phyloP scores from a whole-genome alignment of 306 rosid genomes.

The Cucumis melo region DNA sequence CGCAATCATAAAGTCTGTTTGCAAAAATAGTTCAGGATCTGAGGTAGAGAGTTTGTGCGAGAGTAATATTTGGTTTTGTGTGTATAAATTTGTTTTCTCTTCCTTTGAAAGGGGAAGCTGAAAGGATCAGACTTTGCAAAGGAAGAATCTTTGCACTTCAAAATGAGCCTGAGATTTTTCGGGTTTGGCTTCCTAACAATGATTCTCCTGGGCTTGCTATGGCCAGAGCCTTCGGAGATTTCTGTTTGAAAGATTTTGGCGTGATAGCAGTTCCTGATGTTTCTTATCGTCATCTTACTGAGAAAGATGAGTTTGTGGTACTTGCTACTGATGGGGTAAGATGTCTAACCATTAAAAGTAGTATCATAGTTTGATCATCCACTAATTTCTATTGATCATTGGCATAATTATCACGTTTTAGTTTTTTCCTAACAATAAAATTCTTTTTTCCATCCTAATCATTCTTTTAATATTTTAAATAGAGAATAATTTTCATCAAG shows the following conservation, averaged over 20 bases:
- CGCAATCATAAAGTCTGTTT: background rate
- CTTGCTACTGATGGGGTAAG: constrained; percentile 87
- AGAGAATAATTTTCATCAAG: background rate
- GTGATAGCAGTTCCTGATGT: constrained; percentile 64
- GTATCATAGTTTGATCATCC: background rate
- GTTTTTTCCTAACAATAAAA: too few relatives aligned
- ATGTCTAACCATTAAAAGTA: background rate
- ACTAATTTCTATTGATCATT: background rate
- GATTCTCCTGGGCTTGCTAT: constrained; percentile 88
- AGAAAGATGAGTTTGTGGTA: constrained; percentile 61
- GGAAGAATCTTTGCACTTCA: constrained; percentile 69
- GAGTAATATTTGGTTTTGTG: background rate
- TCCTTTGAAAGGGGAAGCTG: constrained; percentile 47
- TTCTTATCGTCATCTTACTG: constrained; percentile 27
- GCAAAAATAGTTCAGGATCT: background rate
- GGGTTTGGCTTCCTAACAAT: constrained; percentile 73
- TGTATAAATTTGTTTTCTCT: background rate
- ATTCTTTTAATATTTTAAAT: background rate
- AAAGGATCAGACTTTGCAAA: constrained; percentile 51
- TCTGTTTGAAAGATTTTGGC: constrained; percentile 69
- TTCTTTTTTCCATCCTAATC: background rate
- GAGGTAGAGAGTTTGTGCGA: background rate
- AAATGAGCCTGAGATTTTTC: constrained; percentile 38
- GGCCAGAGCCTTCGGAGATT: constrained; percentile 88
- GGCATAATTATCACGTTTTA: background rate